Conservation (phyloP, 768 basidiomycete genomes). For the Xanthoconium stramineum region DNA sequence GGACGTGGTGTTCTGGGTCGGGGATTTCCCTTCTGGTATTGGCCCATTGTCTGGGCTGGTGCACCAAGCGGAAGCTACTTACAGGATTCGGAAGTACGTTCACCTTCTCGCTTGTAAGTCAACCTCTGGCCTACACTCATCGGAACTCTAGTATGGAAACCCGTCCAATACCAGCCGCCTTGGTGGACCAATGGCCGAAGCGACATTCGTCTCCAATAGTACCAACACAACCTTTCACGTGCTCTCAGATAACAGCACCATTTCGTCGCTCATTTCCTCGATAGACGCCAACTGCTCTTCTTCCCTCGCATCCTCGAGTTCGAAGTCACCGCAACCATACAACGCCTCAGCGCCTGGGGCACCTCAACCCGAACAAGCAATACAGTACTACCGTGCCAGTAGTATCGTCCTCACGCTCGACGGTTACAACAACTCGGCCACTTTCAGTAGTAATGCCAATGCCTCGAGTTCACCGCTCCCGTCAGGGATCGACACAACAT, state of each 20-base stretch:
- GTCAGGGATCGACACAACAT: constrained; percentile 41
- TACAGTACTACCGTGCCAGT: constrained; percentile 72
- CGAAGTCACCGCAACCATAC: constrained; percentile 32
- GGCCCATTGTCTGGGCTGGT: constrained; percentile 56
- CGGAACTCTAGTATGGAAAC: constrained; percentile 42
- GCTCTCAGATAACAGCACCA: constrained; percentile 47
- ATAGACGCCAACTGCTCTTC: constrained; percentile 44
- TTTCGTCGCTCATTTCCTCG: constrained; percentile 40
- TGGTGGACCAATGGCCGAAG: constrained; percentile 42
- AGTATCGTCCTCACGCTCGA: constrained; percentile 60
- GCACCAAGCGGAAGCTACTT: constrained; percentile 33
- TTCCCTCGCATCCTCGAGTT: constrained; percentile 31
- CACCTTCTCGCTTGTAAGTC: neutral
- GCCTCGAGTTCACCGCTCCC: constrained; percentile 50
- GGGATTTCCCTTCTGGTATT: constrained; percentile 63
- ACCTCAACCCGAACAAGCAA: constrained; percentile 47
- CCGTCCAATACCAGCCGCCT: constrained; percentile 45
- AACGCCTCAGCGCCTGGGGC: constrained; percentile 25
- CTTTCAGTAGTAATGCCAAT: constrained; percentile 38
- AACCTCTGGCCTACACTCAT: neutral
- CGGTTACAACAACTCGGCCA: constrained; percentile 64
- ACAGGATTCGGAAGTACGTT: constrained; percentile 40
- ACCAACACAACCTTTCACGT: constrained; percentile 43
- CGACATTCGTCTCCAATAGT: constrained; percentile 39
- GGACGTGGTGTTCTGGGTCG: constrained; percentile 46